These are phyloP conservation scores for Passalora sequoiae DNA, from an alignment of 2,329 filamentous ascomycete species.

Conservation along the genomic window DNA sequence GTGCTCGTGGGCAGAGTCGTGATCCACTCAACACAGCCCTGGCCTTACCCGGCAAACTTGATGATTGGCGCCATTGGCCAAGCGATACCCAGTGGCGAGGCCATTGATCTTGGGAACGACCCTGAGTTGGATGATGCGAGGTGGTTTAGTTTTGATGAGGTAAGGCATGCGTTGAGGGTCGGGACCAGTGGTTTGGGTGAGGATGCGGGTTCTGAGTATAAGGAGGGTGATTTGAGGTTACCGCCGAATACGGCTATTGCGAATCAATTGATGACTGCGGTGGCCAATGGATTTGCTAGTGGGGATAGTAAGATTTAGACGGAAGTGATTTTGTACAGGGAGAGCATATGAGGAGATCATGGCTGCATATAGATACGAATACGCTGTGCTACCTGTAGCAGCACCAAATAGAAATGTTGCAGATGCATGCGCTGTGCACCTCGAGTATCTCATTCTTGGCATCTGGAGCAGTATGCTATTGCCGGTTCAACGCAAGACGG, in stretches of 20 bases:
- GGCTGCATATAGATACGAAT: too few relatives aligned
- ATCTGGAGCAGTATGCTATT: too few relatives aligned
- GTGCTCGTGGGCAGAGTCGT: slow-evolving; percentile 47
- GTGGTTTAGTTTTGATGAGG: slow-evolving; percentile 81
- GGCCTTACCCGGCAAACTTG: slow-evolving; percentile 51
- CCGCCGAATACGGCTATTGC: slow-evolving; percentile 88
- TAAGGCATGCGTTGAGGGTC: slow-evolving; percentile 64
- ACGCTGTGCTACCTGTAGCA: too few relatives aligned
- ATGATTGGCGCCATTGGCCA: slow-evolving; percentile 72
- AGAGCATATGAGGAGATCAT: too few relatives aligned
- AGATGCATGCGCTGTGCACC: too few relatives aligned
- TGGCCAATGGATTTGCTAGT: slow-evolving; percentile 67
- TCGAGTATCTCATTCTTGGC: too few relatives aligned
- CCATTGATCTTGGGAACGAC: slow-evolving; percentile 77
- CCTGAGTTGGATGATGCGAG: slow-evolving; percentile 83
- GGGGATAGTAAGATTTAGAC: slow-evolving; percentile 43
- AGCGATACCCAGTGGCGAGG: slow-evolving; percentile 70
- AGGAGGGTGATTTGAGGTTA: slow-evolving; percentile 70
- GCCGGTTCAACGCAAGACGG: too few relatives aligned
- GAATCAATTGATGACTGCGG: slow-evolving; percentile 76
- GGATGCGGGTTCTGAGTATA: slow-evolving; percentile 59
- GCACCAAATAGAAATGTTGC: too few relatives aligned
- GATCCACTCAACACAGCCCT: slow-evolving; percentile 49
- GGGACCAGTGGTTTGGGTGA: slow-evolving; percentile 66
- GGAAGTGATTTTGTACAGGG: too few relatives aligned